Evolutionary conservation across 805 yeast species (phyloP).

Genomic region (Jamesozyma lodderae): DNA sequence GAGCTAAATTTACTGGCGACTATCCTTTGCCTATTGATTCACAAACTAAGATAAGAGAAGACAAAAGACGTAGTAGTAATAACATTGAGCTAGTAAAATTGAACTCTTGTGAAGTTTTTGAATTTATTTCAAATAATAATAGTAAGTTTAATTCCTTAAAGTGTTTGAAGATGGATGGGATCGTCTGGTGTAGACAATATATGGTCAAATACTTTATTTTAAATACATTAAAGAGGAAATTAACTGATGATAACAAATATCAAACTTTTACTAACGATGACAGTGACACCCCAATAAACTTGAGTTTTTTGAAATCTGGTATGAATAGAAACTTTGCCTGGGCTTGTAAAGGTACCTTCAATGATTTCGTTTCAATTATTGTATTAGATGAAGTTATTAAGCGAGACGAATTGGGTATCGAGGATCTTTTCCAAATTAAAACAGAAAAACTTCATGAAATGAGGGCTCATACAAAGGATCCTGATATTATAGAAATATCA

Average conservation of each 20-base stretch:
- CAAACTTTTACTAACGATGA: conserved; percentile 1
- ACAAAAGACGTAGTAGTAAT: conserved; percentile 6
- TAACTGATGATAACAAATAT: background rate
- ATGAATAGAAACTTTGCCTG: conserved; percentile 25
- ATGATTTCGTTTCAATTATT: conserved; percentile 19
- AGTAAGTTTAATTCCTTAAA: conserved; percentile 4
- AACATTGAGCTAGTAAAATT: conserved; percentile 12
- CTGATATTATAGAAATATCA: conserved; percentile 17
- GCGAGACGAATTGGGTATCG: conserved; percentile 18
- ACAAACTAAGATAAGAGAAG: conserved; percentile 16
- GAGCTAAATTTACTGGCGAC: conserved; percentile 6
- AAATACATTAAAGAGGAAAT: conserved; percentile 6
- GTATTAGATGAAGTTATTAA: conserved; percentile 19
- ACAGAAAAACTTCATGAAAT: conserved; percentile 8
- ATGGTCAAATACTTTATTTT: conserved; percentile 22
- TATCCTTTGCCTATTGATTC: conserved; percentile 23
- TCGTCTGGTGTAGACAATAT: conserved; percentile 27
- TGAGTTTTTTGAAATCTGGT: conserved; percentile 24
- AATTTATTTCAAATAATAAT: conserved; percentile 6
- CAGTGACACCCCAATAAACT: conserved; percentile 5
- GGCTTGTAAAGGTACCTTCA: conserved; percentile 23
- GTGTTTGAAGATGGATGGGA: conserved; percentile 18
- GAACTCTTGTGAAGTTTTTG: conserved; percentile 17
- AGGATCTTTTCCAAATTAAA: conserved; percentile 19
- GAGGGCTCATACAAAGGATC: conserved; percentile 5